Percentiles rank a stretch among this genome's conserved stretches.
Evolutionary conservation across 352 stramenopile species (phyloP).

Genomic region (Pythium brachiatum): DNA sequence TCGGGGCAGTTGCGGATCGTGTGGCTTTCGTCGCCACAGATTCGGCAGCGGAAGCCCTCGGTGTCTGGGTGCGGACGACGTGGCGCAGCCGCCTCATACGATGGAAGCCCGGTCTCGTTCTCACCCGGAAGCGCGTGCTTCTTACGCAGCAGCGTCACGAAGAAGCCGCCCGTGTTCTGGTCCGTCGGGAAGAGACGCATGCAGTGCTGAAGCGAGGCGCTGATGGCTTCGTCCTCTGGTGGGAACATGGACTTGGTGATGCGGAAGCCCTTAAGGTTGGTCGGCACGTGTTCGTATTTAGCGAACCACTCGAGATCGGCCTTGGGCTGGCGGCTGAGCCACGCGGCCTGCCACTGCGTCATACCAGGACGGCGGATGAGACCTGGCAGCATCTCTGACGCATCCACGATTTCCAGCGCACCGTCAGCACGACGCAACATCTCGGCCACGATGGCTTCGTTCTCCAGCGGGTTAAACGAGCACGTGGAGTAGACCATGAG

Average conservation of each 20-base stretch:
- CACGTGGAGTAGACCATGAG: conserved; percentile 97
- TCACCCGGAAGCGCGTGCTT: conserved; percentile 33
- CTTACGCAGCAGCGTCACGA: conserved; percentile 94
- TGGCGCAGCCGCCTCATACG: conserved; percentile 34
- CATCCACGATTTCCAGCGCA: conserved; percentile 88
- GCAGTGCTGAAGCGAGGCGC: conserved; percentile 64
- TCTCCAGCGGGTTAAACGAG: conserved; percentile 97
- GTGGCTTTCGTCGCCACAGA: conserved; percentile 29
- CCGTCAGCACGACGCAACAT: conserved; percentile 88
- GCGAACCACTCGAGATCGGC: conserved; percentile 49
- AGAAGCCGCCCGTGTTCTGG: conserved; percentile 98
- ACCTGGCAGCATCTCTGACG: conserved; percentile 41
- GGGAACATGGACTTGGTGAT: conserved; percentile 85
- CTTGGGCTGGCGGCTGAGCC: conserved; percentile 47
- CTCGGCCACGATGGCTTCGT: conserved; percentile 96
- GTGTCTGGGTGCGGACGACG: conserved; percentile 23
- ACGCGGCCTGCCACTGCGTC: conserved; percentile 61
- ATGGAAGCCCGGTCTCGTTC: conserved; percentile 37
- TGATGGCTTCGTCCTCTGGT: conserved; percentile 43
- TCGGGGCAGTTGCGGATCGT: conserved; percentile 41
- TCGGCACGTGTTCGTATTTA: conserved; percentile 50
- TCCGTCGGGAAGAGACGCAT: conserved; percentile 96
- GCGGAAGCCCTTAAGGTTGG: conserved; percentile 55
- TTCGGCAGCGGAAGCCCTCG: conserved; percentile 30
- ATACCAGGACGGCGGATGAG: conserved; percentile 49